Evolutionary conservation across 768 basidiomycete genomes (phyloP), one percentile per base, ranked within the genome.

Genomic region (Postia placenta): DNA sequence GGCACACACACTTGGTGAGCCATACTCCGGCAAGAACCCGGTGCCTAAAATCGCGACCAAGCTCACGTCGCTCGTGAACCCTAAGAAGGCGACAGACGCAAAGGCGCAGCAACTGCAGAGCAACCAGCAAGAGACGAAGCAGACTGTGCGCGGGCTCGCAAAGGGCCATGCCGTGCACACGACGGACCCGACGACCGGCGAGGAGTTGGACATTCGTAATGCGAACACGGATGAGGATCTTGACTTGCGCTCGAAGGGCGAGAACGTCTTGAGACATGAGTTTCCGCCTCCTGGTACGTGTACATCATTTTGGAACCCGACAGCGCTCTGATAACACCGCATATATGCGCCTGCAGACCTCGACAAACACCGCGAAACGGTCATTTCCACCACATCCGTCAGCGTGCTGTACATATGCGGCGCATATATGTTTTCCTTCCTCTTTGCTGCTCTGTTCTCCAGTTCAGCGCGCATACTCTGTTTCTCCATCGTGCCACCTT

Each of bases 101-200:
- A 65, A 65, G 45, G 65, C 65, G 3, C 51, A 60, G 39, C 60
- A 63, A 42, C 52, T 65, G 15, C 58, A 62, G 49, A 55, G 58
- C 47, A 42, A 59, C 45, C 56, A 64, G 50, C 53, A 60, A 30
- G 49, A 60, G 49, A 65, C 57, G 5, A 49, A 59, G 56, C 55
- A 57, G 53, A 49, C 48, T 2, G 60, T 61, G 3, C 40, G 49
- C 19, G 45, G 54, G 49, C 60, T 67, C 33, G 55, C 58, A 14
- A 63, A 66, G 48, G 66, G 66, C 20, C 52, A 57, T 43, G 54
- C 42, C 25, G 59, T 66, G 62, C 60, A 54, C 27, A 74, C 74
- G n/a, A 63, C 66, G 45, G 76, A 78, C 53, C 78, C 78, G 1
- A 67, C 68, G 22, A 78, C 76, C 4, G 76, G 75, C 5, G 67